Percentiles rank a stretch among this genome's conserved stretches.
Conservation (phyloP, 495 filamentous ascomycete genomes). For the Penicillium antarcticum region DNA sequence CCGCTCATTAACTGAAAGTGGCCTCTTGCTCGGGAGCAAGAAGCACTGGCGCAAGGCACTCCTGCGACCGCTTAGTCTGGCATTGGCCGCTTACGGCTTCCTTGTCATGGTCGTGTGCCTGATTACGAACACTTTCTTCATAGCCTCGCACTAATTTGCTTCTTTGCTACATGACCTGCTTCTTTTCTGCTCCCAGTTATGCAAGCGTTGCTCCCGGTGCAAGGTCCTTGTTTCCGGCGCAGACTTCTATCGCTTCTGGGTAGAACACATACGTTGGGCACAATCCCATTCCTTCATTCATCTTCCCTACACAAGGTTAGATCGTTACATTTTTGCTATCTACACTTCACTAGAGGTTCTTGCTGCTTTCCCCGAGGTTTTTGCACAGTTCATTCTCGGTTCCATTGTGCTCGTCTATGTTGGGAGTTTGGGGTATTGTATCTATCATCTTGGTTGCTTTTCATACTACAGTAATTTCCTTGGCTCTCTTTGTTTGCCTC, state of each 20-base stretch:
- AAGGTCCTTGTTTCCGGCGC: too few relatives aligned
- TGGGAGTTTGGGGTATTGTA: constrained; percentile 10
- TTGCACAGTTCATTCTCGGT: not conserved
- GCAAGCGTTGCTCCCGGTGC: constrained; percentile 11
- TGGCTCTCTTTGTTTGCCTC: too few relatives aligned
- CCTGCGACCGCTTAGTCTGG: constrained; percentile 69
- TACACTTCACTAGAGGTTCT: not conserved
- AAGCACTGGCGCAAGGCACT: constrained; percentile 57
- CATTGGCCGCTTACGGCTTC: constrained; percentile 75
- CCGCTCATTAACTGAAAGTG: constrained; percentile 39
- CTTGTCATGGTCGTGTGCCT: constrained; percentile 89
- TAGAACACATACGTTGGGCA: constrained; percentile 9
- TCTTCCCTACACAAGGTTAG: not conserved
- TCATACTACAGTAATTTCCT: too few relatives aligned
- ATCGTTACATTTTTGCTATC: not conserved
- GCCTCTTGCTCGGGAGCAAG: constrained; percentile 45
- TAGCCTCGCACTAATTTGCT: constrained; percentile 47
- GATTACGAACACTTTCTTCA: constrained; percentile 75
- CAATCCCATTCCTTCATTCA: not conserved
- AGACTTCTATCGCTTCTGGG: constrained; percentile 31
- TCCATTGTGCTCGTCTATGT: not conserved
- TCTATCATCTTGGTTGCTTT: not conserved
- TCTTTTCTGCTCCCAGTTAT: constrained; percentile 18
- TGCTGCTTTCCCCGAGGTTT: not conserved
- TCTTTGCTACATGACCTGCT: not conserved